Evolutionary conservation across 257 asterid species (phyloP).

Genomic region (Cordia subcordata): DNA sequence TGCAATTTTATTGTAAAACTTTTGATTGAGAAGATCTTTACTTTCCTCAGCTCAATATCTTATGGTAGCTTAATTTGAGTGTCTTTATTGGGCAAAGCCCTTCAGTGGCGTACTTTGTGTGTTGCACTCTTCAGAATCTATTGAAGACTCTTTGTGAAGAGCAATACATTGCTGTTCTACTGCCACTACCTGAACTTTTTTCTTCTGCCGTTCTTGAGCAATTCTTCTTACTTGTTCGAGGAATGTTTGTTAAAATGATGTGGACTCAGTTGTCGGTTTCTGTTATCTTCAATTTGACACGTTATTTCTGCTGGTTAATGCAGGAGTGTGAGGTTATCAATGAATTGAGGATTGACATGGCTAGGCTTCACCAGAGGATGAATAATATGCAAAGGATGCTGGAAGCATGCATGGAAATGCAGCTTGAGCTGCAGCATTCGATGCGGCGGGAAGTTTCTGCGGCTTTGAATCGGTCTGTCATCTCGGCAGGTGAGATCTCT

Average conservation of each 20-base stretch:
- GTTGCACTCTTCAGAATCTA: too few relatives aligned
- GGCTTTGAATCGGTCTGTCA: constrained; percentile 53
- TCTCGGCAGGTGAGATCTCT: constrained; percentile 41
- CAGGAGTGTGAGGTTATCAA: constrained; percentile 70
- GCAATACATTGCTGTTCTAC: too few relatives aligned
- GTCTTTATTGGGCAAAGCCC: too few relatives aligned
- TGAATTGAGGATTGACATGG: constrained; percentile 70
- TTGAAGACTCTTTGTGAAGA: too few relatives aligned
- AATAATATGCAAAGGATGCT: constrained; percentile 73
- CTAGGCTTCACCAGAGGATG: constrained; percentile 77
- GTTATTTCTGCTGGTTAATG: not conserved
- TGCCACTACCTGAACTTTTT: too few relatives aligned
- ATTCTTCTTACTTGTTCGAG: not conserved
- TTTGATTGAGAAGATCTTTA: too few relatives aligned
- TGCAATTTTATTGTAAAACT: too few relatives aligned
- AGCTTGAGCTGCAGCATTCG: constrained; percentile 62
- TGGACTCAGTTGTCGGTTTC: not conserved
- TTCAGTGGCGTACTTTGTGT: too few relatives aligned
- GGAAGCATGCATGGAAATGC: constrained; percentile 88
- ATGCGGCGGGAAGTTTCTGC: constrained; percentile 79
- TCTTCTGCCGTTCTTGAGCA: rapidly evolving
- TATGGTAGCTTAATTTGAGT: too few relatives aligned
- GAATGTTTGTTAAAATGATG: too few relatives aligned
- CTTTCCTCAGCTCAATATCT: too few relatives aligned
- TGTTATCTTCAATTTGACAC: constrained; percentile 8